phyloP scores from a whole-genome alignment of 768 basidiomycete species.

The Boletus eberwhitei region DNA sequence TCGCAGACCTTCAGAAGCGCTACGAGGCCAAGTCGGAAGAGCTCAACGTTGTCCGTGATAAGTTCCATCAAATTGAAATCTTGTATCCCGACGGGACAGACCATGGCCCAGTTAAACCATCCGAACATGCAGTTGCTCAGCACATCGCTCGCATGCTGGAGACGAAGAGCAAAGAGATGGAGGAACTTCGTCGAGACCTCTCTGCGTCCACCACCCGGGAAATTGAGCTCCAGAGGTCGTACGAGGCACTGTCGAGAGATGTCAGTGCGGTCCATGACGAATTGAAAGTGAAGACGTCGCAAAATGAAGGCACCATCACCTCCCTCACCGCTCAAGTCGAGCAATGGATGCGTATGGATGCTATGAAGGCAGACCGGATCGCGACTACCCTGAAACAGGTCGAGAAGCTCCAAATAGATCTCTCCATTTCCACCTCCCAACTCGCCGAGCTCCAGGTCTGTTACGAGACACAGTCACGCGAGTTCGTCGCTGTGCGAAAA shows the following conservation, averaged over 20 bases:
- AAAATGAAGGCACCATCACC: neutral
- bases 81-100: neutral
- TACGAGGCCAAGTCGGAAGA: neutral
- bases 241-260: neutral
- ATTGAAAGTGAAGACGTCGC: neutral
- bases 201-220: neutral
- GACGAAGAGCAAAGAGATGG: neutral
- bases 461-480: conserved; percentile 1
- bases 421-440: neutral
- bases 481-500: neutral
- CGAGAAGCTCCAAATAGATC: neutral
- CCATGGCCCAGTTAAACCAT: too few species aligned
- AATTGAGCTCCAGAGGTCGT: neutral
- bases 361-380: neutral
- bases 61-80: neutral
- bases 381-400: neutral
- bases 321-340: conserved; percentile 1
- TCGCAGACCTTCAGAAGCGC: neutral
- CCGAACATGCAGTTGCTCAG: neutral
- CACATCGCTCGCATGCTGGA: neutral
- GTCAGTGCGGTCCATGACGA: neutral
- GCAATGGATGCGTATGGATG: neutral
- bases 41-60: neutral
- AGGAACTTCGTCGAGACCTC: conserved; percentile 1
- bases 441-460: neutral